Evolutionary conservation across 345 rosid species (phyloP).

Genomic region (Leavenworthia alabamica): DNA sequence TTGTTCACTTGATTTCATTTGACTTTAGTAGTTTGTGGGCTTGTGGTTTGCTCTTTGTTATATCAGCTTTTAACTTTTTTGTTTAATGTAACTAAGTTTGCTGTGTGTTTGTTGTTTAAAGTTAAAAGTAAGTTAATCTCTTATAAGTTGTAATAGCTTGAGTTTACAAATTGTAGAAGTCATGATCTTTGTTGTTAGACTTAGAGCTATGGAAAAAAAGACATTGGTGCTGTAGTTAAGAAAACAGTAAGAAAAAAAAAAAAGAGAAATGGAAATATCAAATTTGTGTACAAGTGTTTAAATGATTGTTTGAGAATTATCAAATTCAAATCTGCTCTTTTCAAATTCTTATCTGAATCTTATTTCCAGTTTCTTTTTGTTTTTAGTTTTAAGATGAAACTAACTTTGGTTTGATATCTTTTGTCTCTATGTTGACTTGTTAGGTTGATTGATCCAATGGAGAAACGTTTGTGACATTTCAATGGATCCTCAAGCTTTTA

Average conservation of each 20-base stretch:
- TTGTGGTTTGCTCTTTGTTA: constrained; percentile 12
- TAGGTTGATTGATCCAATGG: constrained; percentile 36
- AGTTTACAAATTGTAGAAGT: constrained; percentile 3
- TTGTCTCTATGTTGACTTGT: constrained; percentile 16
- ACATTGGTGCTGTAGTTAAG: background rate
- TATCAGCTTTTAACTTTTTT: background rate
- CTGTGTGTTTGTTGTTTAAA: background rate
- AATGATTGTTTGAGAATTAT: background rate
- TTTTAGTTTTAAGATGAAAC: background rate
- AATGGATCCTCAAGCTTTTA: constrained; percentile 97
- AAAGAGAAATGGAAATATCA: background rate
- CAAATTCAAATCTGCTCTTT: background rate
- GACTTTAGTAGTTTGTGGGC: constrained; percentile 11
- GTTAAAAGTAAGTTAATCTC: background rate
- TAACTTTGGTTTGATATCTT: constrained; percentile 11
- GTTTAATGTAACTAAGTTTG: background rate
- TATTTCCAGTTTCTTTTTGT: background rate
- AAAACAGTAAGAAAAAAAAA: background rate
- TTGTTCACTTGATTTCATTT: constrained; percentile 5
- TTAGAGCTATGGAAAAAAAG: background rate
- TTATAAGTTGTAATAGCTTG: constrained; percentile 5
- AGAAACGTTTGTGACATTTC: constrained; percentile 41
- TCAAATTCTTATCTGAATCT: background rate
- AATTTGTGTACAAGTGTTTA: background rate
- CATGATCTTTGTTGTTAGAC: background rate